phyloP scores from a whole-genome alignment of 495 filamentous ascomycete genomes.

The Talaromyces proteolyticus region DNA sequence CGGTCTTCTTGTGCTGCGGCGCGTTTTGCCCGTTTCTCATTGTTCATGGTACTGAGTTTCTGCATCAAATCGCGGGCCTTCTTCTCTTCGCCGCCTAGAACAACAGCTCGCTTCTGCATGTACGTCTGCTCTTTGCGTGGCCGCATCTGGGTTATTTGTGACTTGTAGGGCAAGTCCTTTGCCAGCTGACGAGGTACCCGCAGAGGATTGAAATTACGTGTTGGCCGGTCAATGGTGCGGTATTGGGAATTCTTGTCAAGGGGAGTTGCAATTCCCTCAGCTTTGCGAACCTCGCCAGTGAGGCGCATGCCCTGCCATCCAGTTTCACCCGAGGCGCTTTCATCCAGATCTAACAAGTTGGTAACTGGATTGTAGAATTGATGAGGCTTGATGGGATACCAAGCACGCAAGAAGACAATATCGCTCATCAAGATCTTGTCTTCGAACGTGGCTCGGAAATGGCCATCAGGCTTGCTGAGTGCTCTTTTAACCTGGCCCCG shows the following conservation, averaged over 20 bases:
- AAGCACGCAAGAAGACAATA: slow-evolving; percentile 90
- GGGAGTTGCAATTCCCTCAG: slow-evolving; percentile 69
- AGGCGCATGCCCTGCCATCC: slow-evolving; percentile 85
- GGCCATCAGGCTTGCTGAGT: slow-evolving; percentile 83
- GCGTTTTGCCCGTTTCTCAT: slow-evolving; percentile 82
- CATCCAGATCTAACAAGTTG: slow-evolving; percentile 62
- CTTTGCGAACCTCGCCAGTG: slow-evolving; percentile 87
- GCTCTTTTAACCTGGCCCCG: slow-evolving; percentile 95
- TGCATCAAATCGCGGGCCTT: slow-evolving; percentile 85
- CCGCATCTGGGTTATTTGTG: slow-evolving; percentile 79
- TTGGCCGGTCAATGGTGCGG: slow-evolving; percentile 69
- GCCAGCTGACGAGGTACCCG: slow-evolving; percentile 80
- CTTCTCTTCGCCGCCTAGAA: slow-evolving; percentile 78
- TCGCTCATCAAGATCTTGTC: slow-evolving; percentile 97
- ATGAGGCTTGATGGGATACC: slow-evolving; percentile 92
- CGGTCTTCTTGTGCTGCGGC: slow-evolving; percentile 79
- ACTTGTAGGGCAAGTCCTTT: slow-evolving; percentile 84
- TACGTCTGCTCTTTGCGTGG: slow-evolving; percentile 79
- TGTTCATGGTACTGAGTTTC: slow-evolving; percentile 85
- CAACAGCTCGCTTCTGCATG: slow-evolving; percentile 87
- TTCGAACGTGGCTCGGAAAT: slow-evolving; percentile 94
- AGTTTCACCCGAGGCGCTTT: slow-evolving; percentile 25
- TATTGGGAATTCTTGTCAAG: slow-evolving; percentile 75
- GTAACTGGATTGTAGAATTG: slow-evolving; percentile 96
- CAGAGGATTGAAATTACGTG: slow-evolving; percentile 90